phyloP scores from a whole-genome alignment of 2,329 filamentous ascomycete genomes.

The Zymoseptoria tritici region DNA sequence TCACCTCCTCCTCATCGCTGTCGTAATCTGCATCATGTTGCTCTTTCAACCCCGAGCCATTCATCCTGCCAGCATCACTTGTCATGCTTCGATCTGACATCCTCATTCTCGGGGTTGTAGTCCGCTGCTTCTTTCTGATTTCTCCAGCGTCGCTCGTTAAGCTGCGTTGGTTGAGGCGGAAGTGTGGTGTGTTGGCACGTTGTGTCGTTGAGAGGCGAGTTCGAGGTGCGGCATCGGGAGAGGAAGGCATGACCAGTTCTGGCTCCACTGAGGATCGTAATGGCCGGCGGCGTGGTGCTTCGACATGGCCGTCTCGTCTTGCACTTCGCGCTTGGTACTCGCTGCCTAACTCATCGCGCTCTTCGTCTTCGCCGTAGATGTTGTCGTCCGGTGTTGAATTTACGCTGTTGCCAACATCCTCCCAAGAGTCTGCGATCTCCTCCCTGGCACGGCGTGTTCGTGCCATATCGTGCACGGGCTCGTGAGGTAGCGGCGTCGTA shows the following conservation, averaged over 20 bases:
- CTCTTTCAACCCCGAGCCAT: slow-evolving; percentile 9
- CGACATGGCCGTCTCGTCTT: slow-evolving; percentile 4
- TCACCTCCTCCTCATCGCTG: slow-evolving; percentile 13
- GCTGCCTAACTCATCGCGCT: slow-evolving; percentile 22
- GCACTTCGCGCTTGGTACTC: slow-evolving; percentile 12
- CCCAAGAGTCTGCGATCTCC: slow-evolving; percentile 29
- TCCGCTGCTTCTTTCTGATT: slow-evolving; percentile 18
- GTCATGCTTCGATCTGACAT: slow-evolving; percentile 26
- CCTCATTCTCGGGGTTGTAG: slow-evolving; percentile 16
- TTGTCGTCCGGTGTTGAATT: slow-evolving; percentile 2
- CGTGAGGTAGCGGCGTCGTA: background rate
- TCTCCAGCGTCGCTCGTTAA: slow-evolving; percentile 26
- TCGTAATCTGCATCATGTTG: slow-evolving; percentile 21
- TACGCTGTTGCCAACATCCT: slow-evolving; percentile 21
- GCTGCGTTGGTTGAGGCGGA: slow-evolving; percentile 24
- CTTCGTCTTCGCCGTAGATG: slow-evolving; percentile 24
- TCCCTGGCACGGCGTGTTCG: slow-evolving; percentile 15
- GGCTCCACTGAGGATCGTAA: slow-evolving; percentile 29
- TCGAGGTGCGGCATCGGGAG: slow-evolving; percentile 19
- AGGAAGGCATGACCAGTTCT: slow-evolving; percentile 39
- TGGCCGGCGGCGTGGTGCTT: slow-evolving; percentile 14
- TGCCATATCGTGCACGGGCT: slow-evolving; percentile 9
- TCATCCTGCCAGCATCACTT: slow-evolving; percentile 24
- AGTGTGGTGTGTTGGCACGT: slow-evolving; percentile 21
- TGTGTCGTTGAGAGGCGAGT: slow-evolving; percentile 6